Evolutionary conservation across 2,329 filamentous ascomycete species (phyloP), one percentile per base, ranked within the genome.

Genomic region (Cercospora sp.): DNA sequence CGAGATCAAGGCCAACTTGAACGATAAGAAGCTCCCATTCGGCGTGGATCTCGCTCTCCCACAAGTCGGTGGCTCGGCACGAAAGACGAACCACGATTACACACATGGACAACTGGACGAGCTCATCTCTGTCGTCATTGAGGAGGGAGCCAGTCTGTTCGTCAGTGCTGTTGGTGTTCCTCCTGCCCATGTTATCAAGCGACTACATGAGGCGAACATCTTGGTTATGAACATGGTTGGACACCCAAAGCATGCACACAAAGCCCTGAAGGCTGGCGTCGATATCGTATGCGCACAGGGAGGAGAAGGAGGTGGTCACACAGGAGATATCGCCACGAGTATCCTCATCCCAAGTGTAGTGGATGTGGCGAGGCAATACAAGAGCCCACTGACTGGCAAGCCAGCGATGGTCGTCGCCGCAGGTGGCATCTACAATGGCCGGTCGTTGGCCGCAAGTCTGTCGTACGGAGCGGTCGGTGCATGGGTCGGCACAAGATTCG

Each of bases 161-260:
- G 93, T 97, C 51, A 89, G 86, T 63, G 94, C 94, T 1, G 93
- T 97, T 0, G 94, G 94, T 8, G 90, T 97, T 23, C 94, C 94
- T 16, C 92, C 94, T 0, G 82, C 83, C 57, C 80, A 83, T 66
- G 87, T 94, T 4, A 90, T 97, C 66, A 88, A 92, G 73, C 83
- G 88, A 57, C 84, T 98, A 55, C 94, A 98, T 77, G 84, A 85
- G 8, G 90, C 91, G 0, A 91, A 91, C 0, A 91, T 98, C 48
- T 78, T 96, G 67, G 85, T 97, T 39, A 97, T 97, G 93, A 97
- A 97, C 79, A 97, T 97, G 94, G 93, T 97, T 20, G 94, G 94
- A 0, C 91, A 94, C 75, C 94, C 94, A 1, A 93, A 91, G 78
- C 94, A 98, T 79, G 94, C 94, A 0, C 87, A 90, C 78, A 97